Base-by-base conservation (phyloP, 1,139 yeast species). In the Geotrichum restrictum region DNA sequence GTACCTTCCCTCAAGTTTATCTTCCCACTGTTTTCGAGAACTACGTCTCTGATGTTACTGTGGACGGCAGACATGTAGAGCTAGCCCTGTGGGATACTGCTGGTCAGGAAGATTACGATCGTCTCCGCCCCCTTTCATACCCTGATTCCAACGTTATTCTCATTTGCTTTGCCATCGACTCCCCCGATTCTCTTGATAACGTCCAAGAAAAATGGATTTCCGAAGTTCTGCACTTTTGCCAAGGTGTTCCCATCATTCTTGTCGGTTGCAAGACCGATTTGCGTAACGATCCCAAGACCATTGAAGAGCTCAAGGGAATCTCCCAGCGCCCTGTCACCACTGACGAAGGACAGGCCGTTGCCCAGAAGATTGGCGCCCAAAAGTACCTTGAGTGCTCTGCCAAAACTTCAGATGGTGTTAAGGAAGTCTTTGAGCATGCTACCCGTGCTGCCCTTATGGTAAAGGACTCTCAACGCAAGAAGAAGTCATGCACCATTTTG, bases 151-250 rank as follows among this genome's bases (percentile, higher is more conserved):
- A 93, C 69, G 96, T 93, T 48, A 93, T 93, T 69, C 78, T 93
- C 64, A 95, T 89, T 52, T 91, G 98, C 72, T 91, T 89, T 82
- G 83, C 96, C 24, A 81, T 89, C 60, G 95, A 88, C 70, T 80
- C 91, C 40, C 97, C 65, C 39, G 95, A 97, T 40, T 85, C 95
- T n/a, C 93, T 93, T 70, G 98, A 93, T 73, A 93, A 93, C 74
- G 98, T 93, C 54, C 85, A 88, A 70, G 98, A 91, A 72, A 93
- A 93, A 72, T 93, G 98, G 98, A 84, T 89, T 74, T 98, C 98
- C 36, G 98, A 93, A 72, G 96, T 93, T 57, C 94, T 88, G 66
- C 97, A 91, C 72, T 98, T 93, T 73, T 93, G 97, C 67, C 98
- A 98, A 21, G 96, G 95, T 56, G 97, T 89, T 46, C 98, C 98